phyloP scores from a whole-genome alignment of 2,329 filamentous ascomycete genomes.

The Emmonsia crescens region DNA sequence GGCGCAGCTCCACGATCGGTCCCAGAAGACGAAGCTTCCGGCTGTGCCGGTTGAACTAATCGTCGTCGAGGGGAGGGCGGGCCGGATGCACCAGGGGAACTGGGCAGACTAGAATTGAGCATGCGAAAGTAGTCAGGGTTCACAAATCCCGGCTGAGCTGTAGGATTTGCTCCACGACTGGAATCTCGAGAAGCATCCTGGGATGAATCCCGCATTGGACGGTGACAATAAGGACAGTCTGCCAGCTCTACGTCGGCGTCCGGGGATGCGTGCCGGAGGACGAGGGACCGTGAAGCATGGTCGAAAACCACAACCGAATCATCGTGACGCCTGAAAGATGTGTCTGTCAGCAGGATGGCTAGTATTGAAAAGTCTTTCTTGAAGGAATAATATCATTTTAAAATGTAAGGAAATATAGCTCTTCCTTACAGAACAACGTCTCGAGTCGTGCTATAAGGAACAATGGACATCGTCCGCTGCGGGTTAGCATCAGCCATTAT shows the following conservation, averaged over 20 bases:
- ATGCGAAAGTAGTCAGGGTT: conserved; percentile 92
- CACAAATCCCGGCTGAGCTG: conserved; percentile 56
- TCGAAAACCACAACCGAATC: conserved; percentile 90
- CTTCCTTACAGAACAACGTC: conserved; percentile 36
- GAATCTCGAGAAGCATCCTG: conserved; percentile 28
- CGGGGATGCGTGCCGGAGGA: conserved; percentile 55
- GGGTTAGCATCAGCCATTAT: conserved; percentile 11
- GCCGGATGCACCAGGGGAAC: conserved; percentile 3
- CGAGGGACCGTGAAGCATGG: conserved; percentile 70
- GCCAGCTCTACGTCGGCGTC: conserved; percentile 44
- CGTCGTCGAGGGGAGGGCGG: conserved; percentile 42
- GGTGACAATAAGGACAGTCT: conserved; percentile 86
- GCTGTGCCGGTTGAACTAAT: conserved; percentile 36
- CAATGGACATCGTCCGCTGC: conserved; percentile 29
- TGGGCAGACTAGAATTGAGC: conserved; percentile 53
- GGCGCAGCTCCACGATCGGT: conserved; percentile 23
- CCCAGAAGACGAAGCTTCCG: background rate
- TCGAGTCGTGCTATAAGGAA: conserved; percentile 31
- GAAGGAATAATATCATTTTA: background rate
- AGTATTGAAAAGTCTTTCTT: background rate
- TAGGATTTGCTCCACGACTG: conserved; percentile 20
- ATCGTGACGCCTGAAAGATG: conserved; percentile 62
- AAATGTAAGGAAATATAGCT: conserved; percentile 3
- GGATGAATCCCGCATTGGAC: conserved; percentile 47
- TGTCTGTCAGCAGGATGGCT: conserved; percentile 9